Conservation (phyloP, 129 eudicot genomes). For the Oenanthe sinensis region DNA sequence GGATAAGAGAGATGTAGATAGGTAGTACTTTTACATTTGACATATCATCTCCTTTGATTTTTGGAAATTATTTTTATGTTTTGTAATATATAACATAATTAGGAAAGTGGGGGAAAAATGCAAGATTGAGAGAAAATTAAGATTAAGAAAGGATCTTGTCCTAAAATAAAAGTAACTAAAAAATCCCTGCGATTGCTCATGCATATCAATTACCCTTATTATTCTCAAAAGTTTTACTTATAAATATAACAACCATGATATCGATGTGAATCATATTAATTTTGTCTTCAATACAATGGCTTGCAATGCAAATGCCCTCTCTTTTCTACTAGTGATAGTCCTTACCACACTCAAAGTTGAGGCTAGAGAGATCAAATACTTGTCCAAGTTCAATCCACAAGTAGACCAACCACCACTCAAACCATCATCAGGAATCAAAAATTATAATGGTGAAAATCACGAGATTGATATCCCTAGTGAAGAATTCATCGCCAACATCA, state of each 20-base stretch:
- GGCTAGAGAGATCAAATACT: slow-evolving; percentile 55
- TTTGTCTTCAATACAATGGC: slow-evolving; percentile 28
- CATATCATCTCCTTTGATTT: no score
- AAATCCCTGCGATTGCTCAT: no score
- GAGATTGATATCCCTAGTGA: slow-evolving; percentile 5
- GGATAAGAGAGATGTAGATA: no score
- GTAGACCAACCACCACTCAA: background rate
- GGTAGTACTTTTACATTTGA: no score
- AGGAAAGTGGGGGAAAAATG: no score
- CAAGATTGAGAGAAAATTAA: no score
- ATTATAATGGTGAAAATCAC: background rate
- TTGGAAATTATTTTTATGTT: no score
- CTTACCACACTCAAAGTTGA: slow-evolving; percentile 26
- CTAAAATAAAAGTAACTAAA: no score
- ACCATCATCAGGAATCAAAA: background rate
- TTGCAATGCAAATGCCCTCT: slow-evolving; percentile 21
- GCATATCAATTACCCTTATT: no score
- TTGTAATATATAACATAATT: no score
- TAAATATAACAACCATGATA: background rate
- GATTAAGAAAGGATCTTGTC: no score
- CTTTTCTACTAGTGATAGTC: slow-evolving; percentile 20
- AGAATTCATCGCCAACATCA: slow-evolving; percentile 11
- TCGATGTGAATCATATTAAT: background rate
- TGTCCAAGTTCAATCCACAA: slow-evolving; percentile 20
- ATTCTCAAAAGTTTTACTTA: background rate